Percentiles rank a stretch among this genome's conserved stretches.
Conservation (phyloP, 306 rosid genomes). For the Trifolium dubium region DNA sequence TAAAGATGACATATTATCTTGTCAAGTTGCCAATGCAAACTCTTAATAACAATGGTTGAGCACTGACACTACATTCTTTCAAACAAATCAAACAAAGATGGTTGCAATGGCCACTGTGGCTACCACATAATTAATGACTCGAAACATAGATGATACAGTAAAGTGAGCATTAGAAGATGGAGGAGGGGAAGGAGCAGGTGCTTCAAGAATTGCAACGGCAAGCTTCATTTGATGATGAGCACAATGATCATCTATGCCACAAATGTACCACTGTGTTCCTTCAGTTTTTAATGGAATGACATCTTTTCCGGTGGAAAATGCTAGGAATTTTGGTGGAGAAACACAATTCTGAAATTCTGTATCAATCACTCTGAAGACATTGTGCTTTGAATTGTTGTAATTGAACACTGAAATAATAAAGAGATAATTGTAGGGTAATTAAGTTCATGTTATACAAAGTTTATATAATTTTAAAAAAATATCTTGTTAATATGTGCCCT, state of each 20-base stretch:
- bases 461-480: too few relatives aligned
- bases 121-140: not conserved
- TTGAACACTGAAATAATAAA: conserved; percentile 13
- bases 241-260: conserved; percentile 35
- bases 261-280: conserved; percentile 48
- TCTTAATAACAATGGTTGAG: not conserved
- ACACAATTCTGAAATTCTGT: conserved; percentile 21
- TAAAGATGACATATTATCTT: not conserved
- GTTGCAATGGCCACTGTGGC: not conserved
- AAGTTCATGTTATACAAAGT: too few relatives aligned
- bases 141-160: not conserved
- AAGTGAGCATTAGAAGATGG: conserved; percentile 35
- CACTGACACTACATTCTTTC: not conserved
- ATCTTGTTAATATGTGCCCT: too few relatives aligned
- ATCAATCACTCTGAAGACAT: conserved; percentile 41
- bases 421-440: too few relatives aligned
- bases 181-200: conserved; percentile 38
- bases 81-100: conserved; percentile 24
- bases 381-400: conserved; percentile 27
- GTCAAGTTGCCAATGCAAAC: not conserved
- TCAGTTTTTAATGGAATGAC: not conserved
- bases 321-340: not conserved
- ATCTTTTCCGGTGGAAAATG: conserved; percentile 15
- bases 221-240: conserved; percentile 41
- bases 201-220: conserved; percentile 6